Base-by-base conservation (phyloP, 169 alveolate genomes). In the Plasmodium cynomolgi region DNA sequence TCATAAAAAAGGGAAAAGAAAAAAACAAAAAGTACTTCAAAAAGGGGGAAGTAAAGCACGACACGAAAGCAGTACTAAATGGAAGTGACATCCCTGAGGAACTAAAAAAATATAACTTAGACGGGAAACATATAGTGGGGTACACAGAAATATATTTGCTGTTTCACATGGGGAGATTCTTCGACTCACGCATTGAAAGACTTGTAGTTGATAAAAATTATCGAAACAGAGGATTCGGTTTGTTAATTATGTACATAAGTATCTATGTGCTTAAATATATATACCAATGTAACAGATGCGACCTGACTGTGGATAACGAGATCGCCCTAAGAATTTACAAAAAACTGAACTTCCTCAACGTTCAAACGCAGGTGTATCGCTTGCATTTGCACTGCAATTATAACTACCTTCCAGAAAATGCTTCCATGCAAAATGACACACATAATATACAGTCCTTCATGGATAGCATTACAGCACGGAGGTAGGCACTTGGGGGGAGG, bases 141-240 rank as follows among this genome's bases (percentile, higher is more conserved):
- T 96, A 96, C 85, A 71, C 93, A 79, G 97, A 96, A 84, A 84
- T 96, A 33, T 95, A 96, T 77, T 77, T 86, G 73, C 39, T 96
- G 84, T 96, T 96, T 34, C 97, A 96, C 82, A 83, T 96, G 96
- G 97, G 97, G n/a, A 92, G 97, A 54, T 39, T 68, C 50, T 96
- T 93, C 83, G 97, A 96, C 84, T 95, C 97, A 58, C 92, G 97
- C 20, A 79, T 96, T 47, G 97, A 96, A 95, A 84, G 97, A 34
- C 95, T 96, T 41, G 92, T 96, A 15, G 93, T 95, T 11, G 82
- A 93, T 92, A 95, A 95, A n/a, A 26, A 56, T 31, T 95, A 96
- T 91, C 93, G 97, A 44, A 95, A 95, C 72, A 88, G 29, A 39
- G 96, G 96, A 9, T 85, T 95, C 29, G 95, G 96, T 62, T 74